These are phyloP conservation scores for Akebia trifoliata DNA, from an alignment of 164 flowering plant species.

Conservation along the genomic window DNA sequence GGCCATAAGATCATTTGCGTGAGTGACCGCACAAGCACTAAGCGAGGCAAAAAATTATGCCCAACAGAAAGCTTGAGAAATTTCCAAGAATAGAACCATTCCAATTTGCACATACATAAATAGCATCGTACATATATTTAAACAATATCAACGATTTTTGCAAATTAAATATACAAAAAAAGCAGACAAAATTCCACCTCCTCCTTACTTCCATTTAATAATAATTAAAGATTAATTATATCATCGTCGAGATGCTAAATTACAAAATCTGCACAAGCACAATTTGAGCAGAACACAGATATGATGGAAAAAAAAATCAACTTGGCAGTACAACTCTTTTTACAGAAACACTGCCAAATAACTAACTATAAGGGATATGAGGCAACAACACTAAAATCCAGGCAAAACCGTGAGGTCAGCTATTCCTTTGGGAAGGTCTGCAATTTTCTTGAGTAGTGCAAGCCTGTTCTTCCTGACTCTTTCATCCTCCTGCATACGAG, in stretches of 20 bases:
- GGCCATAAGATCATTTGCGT: too few relatives aligned
- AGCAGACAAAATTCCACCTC: too few relatives aligned
- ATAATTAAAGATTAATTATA: too few relatives aligned
- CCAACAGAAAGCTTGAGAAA: too few relatives aligned
- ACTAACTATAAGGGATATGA: not conserved
- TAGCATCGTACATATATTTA: too few relatives aligned
- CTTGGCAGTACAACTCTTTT: not conserved
- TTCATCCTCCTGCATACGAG: constrained; percentile 68
- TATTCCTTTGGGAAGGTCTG: constrained; percentile 84
- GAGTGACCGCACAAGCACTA: too few relatives aligned
- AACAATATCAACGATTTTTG: too few relatives aligned
- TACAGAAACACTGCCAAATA: not conserved
- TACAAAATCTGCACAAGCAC: constrained; percentile 1
- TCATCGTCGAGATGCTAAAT: not conserved
- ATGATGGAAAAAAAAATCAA: not conserved
- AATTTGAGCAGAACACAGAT: not conserved
- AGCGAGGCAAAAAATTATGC: too few relatives aligned
- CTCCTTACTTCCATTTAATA: too few relatives aligned
- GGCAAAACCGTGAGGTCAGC: constrained; percentile 86
- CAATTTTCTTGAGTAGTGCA: constrained; percentile 64
- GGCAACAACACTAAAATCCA: constrained; percentile 45
- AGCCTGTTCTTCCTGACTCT: constrained; percentile 80
- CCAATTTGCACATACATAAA: too few relatives aligned
- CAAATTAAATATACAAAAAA: too few relatives aligned
- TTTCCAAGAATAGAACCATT: too few relatives aligned